Evolutionary conservation across 805 yeast species (phyloP).

Genomic region (Candida qinlingensis): DNA sequence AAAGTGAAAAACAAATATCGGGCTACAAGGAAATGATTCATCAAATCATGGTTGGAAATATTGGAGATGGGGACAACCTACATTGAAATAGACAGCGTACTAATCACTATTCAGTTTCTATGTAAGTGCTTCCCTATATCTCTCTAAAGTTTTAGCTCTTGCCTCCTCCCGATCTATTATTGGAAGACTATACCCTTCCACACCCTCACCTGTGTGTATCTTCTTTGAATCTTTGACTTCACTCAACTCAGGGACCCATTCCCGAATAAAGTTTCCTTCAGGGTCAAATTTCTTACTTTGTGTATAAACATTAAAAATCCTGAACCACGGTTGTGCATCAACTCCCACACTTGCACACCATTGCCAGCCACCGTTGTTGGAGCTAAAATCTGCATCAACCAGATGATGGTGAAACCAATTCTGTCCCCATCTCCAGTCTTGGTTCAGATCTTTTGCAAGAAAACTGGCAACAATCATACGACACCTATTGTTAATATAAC

Average conservation of each 20-base stretch:
- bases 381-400: conserved; percentile 48
- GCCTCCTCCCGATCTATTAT: conserved; percentile 38
- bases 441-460: conserved; percentile 41
- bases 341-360: conserved; percentile 47
- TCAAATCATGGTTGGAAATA: conserved; percentile 3
- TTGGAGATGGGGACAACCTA: background rate
- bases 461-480: conserved; percentile 52
- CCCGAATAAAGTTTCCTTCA: conserved; percentile 38
- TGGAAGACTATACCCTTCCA: conserved; percentile 37
- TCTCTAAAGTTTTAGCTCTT: conserved; percentile 37
- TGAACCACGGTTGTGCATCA: conserved; percentile 52
- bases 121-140: conserved; percentile 32
- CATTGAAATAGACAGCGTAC: no score
- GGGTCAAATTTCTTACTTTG: conserved; percentile 47
- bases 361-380: conserved; percentile 57
- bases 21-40: conserved; percentile 7
- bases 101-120: background rate
- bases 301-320: conserved; percentile 47
- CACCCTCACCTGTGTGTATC: conserved; percentile 26
- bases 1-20: conserved; percentile 3
- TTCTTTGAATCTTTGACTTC: conserved; percentile 16
- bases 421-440: conserved; percentile 55
- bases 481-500: conserved; percentile 48
- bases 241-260: conserved; percentile 46
- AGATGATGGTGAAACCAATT: conserved; percentile 43